Base-by-base conservation (phyloP, 2,329 filamentous ascomycete genomes). In the Tolypocladium cylindrosporum region DNA sequence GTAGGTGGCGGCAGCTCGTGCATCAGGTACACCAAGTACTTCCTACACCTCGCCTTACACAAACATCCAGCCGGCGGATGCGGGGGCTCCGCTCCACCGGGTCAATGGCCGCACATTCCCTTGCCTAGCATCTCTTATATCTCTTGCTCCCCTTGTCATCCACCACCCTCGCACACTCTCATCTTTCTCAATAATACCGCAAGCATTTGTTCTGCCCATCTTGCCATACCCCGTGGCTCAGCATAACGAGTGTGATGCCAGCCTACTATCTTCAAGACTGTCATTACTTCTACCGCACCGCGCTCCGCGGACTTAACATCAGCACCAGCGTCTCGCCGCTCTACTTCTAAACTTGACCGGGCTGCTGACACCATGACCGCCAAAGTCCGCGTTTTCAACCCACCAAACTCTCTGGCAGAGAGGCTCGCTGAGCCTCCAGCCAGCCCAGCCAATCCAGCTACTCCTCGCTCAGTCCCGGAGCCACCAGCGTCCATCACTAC, bases 211-310 rank as follows among this genome's bases (percentile, higher is more conserved):
- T 10, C 31, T 21, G 13, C 48, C 31, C 48, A 34, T 34, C 3
- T 50, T n/a, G 9, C 4, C 16, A 50, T 34, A 10, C 31, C 48
- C 16, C 11, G 31, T 21, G 31, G 24, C 31, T 55, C 41, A 48
- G 55, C 3, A 16, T 14, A 36, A 37, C 70, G 64, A 76, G 74
- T 80, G 78, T 80, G 77, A 95, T 95, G 90, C 89, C 89, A 79
- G 74, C 81, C 67, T 93, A 90, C 74, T 95, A 79, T 74, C 78
- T 90, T 59, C 87, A 94, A 80, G 89, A 95, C 74, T 95, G 89
- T 69, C 90, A 95, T 72, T 95, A 95, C 77, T 95, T 96, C 77
- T 94, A 90, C 79, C 90, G 90, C 79, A 95, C 87, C 74, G 89
- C 90, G 70, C 78, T 96, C 76, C 90, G 90, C 79, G 87, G 91